Percentiles rank a stretch among this genome's conserved stretches.
phyloP scores from a whole-genome alignment of 2,329 filamentous ascomycete genomes.

The Phyllosticta citriasiana region DNA sequence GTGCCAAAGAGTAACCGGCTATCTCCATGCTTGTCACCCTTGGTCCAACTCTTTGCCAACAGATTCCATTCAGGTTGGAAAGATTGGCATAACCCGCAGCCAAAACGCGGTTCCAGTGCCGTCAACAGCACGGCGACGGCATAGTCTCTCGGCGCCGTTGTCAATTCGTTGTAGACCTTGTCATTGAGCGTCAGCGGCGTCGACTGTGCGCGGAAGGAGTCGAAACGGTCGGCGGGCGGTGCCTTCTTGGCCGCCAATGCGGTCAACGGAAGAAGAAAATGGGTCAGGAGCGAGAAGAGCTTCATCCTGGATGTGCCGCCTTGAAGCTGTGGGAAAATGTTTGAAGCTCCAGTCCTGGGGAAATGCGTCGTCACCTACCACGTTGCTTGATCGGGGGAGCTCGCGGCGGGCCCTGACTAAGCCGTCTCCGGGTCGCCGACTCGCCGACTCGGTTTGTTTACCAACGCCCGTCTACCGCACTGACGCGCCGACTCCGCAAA shows the following conservation, averaged over 20 bases:
- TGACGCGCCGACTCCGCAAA: background rate
- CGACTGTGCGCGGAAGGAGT: constrained; percentile 59
- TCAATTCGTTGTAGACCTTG: constrained; percentile 63
- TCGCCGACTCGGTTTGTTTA: constrained; percentile 1
- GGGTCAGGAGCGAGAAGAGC: constrained; percentile 50
- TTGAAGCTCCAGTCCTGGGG: background rate
- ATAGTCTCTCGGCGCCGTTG: constrained; percentile 71
- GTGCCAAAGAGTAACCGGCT: constrained; percentile 70
- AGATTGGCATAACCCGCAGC: constrained; percentile 75
- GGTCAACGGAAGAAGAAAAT: constrained; percentile 51
- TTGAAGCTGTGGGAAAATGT: constrained; percentile 4
- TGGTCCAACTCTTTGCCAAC: constrained; percentile 74
- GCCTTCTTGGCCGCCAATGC: constrained; percentile 54
- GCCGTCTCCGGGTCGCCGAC: background rate
- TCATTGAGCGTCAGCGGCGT: constrained; percentile 72
- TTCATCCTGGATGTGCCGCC: constrained; percentile 49
- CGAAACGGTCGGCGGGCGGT: constrained; percentile 54
- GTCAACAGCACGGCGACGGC: constrained; percentile 74
- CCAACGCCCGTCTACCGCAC: background rate
- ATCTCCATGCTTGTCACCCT: constrained; percentile 66
- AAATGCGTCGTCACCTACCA: constrained; percentile 5
- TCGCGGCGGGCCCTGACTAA: background rate
- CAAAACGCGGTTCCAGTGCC: constrained; percentile 71
- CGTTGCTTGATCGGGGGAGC: background rate
- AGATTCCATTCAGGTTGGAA: constrained; percentile 94